These are phyloP conservation scores for Cladophialophora chaetospira DNA, from an alignment of 2,329 filamentous ascomycete genomes.

Conservation along the genomic window DNA sequence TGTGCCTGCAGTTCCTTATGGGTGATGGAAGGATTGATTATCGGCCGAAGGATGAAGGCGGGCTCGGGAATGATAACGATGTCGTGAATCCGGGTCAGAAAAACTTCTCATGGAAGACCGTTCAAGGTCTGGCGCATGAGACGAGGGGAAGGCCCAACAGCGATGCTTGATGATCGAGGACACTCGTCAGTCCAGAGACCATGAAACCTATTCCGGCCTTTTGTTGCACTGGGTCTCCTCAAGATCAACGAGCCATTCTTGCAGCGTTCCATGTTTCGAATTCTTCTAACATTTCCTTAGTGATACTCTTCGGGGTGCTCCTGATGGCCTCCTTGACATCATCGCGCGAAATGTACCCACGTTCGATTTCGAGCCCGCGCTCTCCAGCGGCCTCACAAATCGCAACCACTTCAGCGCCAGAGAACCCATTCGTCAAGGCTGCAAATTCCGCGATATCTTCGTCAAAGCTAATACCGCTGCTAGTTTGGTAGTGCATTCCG, in stretches of 20 bases:
- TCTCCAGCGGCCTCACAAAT: conserved; percentile 58
- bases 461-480: conserved; percentile 60
- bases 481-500: conserved; percentile 51
- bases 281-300: conserved; percentile 25
- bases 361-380: conserved; percentile 51
- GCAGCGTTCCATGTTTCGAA: conserved; percentile 31
- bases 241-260: conserved; percentile 13
- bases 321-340: conserved; percentile 51
- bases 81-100: conserved; percentile 36
- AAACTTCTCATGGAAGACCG: conserved; percentile 38
- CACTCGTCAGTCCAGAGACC: too few relatives aligned
- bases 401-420: conserved; percentile 77
- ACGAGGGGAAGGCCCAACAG: conserved; percentile 32
- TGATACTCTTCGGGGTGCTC: conserved; percentile 33
- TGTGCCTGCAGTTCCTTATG: conserved; percentile 41
- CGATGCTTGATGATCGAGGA: neutral
- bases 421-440: conserved; percentile 70
- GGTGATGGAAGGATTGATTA: conserved; percentile 37
- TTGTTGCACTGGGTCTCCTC: too few relatives aligned
- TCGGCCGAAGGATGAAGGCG: conserved; percentile 20
- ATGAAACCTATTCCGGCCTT: too few relatives aligned
- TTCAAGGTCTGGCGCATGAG: conserved; percentile 35
- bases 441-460: conserved; percentile 61
- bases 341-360: conserved; percentile 45
- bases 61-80: conserved; percentile 37